phyloP scores from a whole-genome alignment of 2,329 filamentous ascomycete species.

The Berkeleyomyces rouxiae region DNA sequence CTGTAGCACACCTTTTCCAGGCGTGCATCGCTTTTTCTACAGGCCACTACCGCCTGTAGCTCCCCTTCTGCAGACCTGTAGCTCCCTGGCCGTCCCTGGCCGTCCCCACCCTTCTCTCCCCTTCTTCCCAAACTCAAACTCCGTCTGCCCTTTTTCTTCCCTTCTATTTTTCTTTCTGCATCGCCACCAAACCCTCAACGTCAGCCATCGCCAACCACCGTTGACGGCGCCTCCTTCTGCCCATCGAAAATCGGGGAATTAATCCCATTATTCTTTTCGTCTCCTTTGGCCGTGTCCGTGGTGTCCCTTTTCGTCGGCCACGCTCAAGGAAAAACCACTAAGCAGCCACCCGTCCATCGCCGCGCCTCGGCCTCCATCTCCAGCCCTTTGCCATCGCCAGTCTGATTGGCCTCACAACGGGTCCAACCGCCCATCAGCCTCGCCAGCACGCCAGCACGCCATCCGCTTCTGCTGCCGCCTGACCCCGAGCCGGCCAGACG shows the following conservation, averaged over 20 bases:
- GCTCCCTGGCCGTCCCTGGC: neutral
- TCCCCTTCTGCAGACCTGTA: neutral
- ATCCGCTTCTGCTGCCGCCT: too few species aligned
- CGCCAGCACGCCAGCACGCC: too few species aligned
- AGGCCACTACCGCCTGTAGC: too few species aligned
- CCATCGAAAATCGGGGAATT: neutral
- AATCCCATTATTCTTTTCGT: conserved; percentile 7
- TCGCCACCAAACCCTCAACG: neutral
- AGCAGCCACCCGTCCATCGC: too few species aligned
- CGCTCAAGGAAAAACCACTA: too few species aligned
- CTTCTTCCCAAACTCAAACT: neutral
- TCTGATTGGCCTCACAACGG: too few species aligned
- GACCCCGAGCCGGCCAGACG: too few species aligned
- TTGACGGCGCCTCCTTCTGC: neutral
- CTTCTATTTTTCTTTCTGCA: neutral
- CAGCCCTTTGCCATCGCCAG: too few species aligned
- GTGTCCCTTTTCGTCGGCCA: too few species aligned
- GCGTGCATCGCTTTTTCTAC: neutral
- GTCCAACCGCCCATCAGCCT: too few species aligned
- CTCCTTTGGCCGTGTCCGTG: conserved; percentile 1
- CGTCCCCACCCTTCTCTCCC: neutral
- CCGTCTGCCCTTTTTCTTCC: neutral
- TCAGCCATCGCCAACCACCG: neutral
- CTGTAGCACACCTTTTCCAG: neutral
- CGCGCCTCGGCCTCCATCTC: too few species aligned